These are phyloP conservation scores for Penicillium sp. DNA, from an alignment of 2,329 filamentous ascomycete species.

Conservation along the genomic window DNA sequence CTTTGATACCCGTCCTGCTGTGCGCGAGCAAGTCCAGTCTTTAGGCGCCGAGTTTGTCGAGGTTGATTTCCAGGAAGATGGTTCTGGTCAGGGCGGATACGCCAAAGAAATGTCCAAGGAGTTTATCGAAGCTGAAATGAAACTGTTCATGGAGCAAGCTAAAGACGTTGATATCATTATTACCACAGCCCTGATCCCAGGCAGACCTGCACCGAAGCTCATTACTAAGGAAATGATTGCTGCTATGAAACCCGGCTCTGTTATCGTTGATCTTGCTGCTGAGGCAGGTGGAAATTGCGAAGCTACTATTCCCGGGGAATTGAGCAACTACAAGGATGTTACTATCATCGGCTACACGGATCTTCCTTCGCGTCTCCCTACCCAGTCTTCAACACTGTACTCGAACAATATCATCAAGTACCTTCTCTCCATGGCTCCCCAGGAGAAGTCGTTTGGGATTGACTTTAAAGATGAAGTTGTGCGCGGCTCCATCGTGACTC, in stretches of 20 bases:
- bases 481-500: constrained; percentile 78
- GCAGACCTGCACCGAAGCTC: constrained; percentile 76
- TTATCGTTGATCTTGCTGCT: constrained; percentile 83
- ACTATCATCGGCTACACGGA: constrained; percentile 89
- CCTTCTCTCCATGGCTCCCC: constrained; percentile 75
- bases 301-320: constrained; percentile 70
- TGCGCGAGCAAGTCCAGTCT: constrained; percentile 84
- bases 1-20: constrained; percentile 87
- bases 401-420: constrained; percentile 94
- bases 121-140: constrained; percentile 91
- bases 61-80: constrained; percentile 80
- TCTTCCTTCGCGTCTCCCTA: constrained; percentile 79
- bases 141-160: constrained; percentile 82
- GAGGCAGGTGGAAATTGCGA: constrained; percentile 89
- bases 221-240: constrained; percentile 79
- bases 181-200: constrained; percentile 88
- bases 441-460: constrained; percentile 75
- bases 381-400: constrained; percentile 85
- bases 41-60: constrained; percentile 88
- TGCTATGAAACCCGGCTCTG: constrained; percentile 86
- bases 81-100: constrained; percentile 80
- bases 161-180: constrained; percentile 89
- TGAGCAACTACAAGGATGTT: constrained; percentile 71
- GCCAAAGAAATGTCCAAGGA: constrained; percentile 94
- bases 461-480: constrained; percentile 83